These are phyloP conservation scores for Corniculantispora saksenae DNA, from an alignment of 2,329 filamentous ascomycete genomes.

Conservation along the genomic window DNA sequence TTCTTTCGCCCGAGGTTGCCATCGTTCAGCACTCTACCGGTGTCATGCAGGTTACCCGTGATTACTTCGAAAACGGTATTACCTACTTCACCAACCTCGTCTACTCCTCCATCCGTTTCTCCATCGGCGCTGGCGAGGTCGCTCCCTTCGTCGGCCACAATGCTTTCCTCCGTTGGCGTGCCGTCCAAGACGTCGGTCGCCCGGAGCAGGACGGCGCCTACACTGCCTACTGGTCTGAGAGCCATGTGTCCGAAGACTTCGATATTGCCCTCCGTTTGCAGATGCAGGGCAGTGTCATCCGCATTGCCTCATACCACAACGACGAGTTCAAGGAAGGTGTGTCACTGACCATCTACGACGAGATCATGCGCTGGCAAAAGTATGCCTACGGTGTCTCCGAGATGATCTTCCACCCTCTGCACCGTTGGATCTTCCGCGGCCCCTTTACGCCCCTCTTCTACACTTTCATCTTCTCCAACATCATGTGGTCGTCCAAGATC, in stretches of 20 bases:
- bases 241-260: conserved; percentile 76
- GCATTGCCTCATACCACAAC: conserved; percentile 68
- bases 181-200: conserved; percentile 38
- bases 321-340: conserved; percentile 74
- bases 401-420: conserved; percentile 67
- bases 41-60: conserved; percentile 74
- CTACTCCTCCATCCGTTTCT: conserved; percentile 71
- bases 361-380: conserved; percentile 72
- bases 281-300: conserved; percentile 65
- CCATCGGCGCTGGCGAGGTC: conserved; percentile 70
- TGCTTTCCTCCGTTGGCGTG: conserved; percentile 68
- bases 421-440: conserved; percentile 60
- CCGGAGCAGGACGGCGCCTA: conserved; percentile 55
- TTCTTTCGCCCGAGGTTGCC: conserved; percentile 66
- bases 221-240: conserved; percentile 73
- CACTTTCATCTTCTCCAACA: conserved; percentile 60
- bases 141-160: conserved; percentile 79
- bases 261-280: conserved; percentile 74
- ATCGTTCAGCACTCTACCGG: conserved; percentile 73
- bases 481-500: conserved; percentile 66
- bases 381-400: conserved; percentile 73
- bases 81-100: conserved; percentile 80
- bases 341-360: conserved; percentile 72
- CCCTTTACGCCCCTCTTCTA: conserved; percentile 67
- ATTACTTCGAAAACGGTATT: conserved; percentile 72